A percentile compares a stretch with the other conserved stretches of the same genome.
These are phyloP conservation scores for Arthrobotrys megalospora DNA, from an alignment of 2,329 filamentous ascomycete species.

Conservation along the genomic window DNA sequence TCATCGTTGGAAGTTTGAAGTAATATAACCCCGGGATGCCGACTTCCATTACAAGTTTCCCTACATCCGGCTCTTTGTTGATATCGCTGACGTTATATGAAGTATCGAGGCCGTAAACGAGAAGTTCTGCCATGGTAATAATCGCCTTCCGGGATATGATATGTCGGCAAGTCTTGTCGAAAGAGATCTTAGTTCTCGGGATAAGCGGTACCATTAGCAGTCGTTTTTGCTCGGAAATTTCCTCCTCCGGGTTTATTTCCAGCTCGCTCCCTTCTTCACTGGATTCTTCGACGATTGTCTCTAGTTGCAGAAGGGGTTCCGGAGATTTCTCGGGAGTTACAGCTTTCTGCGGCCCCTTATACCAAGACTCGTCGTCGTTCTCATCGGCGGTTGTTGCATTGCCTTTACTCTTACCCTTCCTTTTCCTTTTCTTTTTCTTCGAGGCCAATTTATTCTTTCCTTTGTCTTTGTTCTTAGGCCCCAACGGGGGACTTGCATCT, in stretches of 20 bases:
- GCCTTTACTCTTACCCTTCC: background rate
- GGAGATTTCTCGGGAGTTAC: too few relatives aligned
- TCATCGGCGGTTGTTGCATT: too few relatives aligned
- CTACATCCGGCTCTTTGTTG: background rate
- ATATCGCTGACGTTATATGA: background rate
- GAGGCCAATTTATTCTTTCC: background rate
- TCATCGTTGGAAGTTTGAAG: background rate
- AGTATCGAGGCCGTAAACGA: background rate
- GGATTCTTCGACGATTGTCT: too few relatives aligned
- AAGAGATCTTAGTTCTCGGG: background rate
- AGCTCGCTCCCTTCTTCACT: too few relatives aligned
- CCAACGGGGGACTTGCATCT: too few relatives aligned
- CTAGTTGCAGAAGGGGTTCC: too few relatives aligned
- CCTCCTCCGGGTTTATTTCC: background rate
- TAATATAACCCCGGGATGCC: background rate
- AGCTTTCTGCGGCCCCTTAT: background rate
- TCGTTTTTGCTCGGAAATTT: background rate
- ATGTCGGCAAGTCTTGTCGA: background rate
- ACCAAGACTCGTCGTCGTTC: conserved; percentile 1
- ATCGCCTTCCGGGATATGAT: background rate
- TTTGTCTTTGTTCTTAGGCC: too few relatives aligned
- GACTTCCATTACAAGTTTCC: background rate
- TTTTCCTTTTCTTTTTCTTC: background rate
- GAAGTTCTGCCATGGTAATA: background rate
- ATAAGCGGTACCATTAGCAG: background rate